phyloP scores from a whole-genome alignment of 371 early-diverging fungal genomes.

The Mucor plumbeus region DNA sequence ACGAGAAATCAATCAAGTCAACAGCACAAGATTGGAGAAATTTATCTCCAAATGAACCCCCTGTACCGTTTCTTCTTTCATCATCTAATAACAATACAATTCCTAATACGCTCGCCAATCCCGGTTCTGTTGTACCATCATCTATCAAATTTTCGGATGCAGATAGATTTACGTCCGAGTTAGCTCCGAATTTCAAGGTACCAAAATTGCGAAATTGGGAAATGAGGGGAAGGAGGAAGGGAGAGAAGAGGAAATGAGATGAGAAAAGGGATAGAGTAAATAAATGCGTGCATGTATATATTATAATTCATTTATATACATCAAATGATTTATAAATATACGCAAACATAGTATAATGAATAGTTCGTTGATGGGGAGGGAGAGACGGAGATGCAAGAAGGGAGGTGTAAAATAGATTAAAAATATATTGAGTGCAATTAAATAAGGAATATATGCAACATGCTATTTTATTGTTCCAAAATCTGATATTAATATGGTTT shows the following conservation, averaged over 20 bases:
- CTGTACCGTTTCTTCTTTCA: slow-evolving; percentile 22
- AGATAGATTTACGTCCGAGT: slow-evolving; percentile 9
- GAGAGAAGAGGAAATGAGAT: not conserved
- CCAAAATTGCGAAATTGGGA: not conserved
- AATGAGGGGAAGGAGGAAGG: not conserved
- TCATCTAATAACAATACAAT: not conserved
- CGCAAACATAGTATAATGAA: not conserved
- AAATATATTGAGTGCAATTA: slow-evolving; percentile 2
- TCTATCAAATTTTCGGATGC: slow-evolving; percentile 17
- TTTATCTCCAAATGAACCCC: slow-evolving; percentile 28
- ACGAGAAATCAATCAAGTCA: not conserved
- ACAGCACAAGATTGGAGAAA: slow-evolving; percentile 21
- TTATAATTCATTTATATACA: not conserved
- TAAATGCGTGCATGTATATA: too few relatives aligned
- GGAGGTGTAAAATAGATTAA: slow-evolving; percentile 6
- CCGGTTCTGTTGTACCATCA: slow-evolving; percentile 7
- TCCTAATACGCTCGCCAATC: not conserved
- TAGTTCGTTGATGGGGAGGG: not conserved
- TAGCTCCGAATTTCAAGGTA: slow-evolving; percentile 23
- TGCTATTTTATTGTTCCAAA: not conserved
- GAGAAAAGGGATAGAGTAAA: not conserved
- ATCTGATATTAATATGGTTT: slow-evolving; percentile 3
- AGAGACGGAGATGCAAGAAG: slow-evolving; percentile 1
- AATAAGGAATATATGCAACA: not conserved
- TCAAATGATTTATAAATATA: not conserved